Percentiles rank a stretch among this genome's conserved stretches.
Conservation (phyloP, 257 asterid species). For the Marsdenia floribunda region DNA sequence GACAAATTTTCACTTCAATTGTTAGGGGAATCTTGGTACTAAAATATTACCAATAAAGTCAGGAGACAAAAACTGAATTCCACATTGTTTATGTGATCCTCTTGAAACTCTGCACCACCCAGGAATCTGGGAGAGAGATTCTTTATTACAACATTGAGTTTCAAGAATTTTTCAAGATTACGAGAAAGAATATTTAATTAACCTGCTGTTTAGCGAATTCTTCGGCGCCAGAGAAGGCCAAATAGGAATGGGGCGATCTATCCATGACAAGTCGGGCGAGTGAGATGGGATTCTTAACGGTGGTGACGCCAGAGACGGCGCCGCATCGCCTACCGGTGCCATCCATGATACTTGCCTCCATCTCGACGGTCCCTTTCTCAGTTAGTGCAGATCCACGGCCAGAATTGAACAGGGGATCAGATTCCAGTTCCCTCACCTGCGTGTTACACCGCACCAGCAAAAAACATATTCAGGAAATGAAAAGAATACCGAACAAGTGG, state of each 20-base stretch:
- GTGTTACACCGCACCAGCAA: neutral
- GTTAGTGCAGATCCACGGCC: slow-evolving; percentile 99
- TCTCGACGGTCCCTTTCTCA: slow-evolving; percentile 87
- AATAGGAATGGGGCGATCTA: slow-evolving; percentile 91
- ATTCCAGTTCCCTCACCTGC: slow-evolving; percentile 85
- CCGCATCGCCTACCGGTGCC: slow-evolving; percentile 91
- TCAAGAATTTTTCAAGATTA: too few relatives aligned
- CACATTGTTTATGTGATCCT: neutral
- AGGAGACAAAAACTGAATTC: neutral
- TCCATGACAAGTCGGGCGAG: slow-evolving; percentile 99
- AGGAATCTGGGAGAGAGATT: slow-evolving; percentile 11
- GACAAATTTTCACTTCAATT: neutral
- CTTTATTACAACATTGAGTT: neutral
- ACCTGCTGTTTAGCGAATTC: slow-evolving; percentile 77
- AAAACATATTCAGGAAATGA: neutral
- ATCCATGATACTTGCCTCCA: slow-evolving; percentile 99
- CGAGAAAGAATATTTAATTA: neutral
- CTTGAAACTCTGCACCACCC: neutral
- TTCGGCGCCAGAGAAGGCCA: slow-evolving; percentile 88
- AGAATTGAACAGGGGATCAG: slow-evolving; percentile 82
- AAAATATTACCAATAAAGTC: neutral
- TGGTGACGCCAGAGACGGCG: slow-evolving; percentile 89
- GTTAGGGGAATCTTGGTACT: neutral
- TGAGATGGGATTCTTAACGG: slow-evolving; percentile 82
- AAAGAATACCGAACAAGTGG: too few relatives aligned